phyloP scores from a whole-genome alignment of 108 stramenopile genomes.

The Pseudonitzschia multiseries region DNA sequence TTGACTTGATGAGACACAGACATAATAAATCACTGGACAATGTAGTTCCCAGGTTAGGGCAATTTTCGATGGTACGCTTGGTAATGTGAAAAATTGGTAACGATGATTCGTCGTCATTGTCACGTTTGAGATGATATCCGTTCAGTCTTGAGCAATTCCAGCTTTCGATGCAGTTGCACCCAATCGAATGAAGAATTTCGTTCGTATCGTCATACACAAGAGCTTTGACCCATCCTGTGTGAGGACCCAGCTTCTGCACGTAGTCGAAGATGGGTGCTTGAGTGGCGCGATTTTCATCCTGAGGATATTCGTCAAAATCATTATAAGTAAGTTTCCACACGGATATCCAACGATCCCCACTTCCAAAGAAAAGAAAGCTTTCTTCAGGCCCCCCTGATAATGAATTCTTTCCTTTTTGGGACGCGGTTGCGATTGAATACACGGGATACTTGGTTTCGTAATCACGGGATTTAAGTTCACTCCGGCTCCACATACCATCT shows the following conservation, averaged over 20 bases:
- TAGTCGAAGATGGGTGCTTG: not conserved
- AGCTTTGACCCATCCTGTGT: conserved; percentile 63
- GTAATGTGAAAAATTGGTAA: conserved; percentile 26
- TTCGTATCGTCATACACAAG: conserved; percentile 17
- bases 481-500: not conserved
- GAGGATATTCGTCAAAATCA: not conserved
- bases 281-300: not conserved
- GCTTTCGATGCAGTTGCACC: conserved; percentile 58
- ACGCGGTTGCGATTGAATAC: not conserved
- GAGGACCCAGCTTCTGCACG: conserved; percentile 44
- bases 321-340: conserved; percentile 23
- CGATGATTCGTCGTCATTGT: not conserved
- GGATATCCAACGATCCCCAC: conserved; percentile 46
- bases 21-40: conserved; percentile 56
- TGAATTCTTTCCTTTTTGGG: not conserved
- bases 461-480: not conserved
- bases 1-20: conserved; percentile 30
- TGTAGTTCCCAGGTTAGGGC: conserved; percentile 40
- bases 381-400: not conserved
- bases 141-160: conserved; percentile 29
- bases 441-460: conserved; percentile 13
- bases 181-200: conserved; percentile 43
- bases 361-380: conserved; percentile 31
- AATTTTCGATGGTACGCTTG: conserved; percentile 47
- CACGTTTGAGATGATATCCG: not conserved